These are phyloP conservation scores for Fusarium sp. DNA, from an alignment of 2,329 filamentous ascomycete species.

Conservation along the genomic window DNA sequence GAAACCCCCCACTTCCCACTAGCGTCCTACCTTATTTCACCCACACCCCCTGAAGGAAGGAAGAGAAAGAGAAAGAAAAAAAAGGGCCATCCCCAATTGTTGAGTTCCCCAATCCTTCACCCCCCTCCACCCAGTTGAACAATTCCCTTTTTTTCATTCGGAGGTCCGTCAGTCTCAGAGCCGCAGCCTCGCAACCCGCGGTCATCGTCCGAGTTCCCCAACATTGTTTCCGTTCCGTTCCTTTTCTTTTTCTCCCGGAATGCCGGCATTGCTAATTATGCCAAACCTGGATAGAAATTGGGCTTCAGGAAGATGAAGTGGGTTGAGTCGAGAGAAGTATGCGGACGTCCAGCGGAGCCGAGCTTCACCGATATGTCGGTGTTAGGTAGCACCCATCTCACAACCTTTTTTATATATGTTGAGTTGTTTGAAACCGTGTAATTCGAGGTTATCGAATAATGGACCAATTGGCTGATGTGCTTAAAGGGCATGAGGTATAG, in stretches of 20 bases:
- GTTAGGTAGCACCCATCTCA: not conserved
- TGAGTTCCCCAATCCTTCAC: slow-evolving; percentile 47
- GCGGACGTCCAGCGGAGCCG: slow-evolving; percentile 22
- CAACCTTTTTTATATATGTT: slow-evolving; percentile 4
- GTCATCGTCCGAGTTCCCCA: slow-evolving; percentile 48
- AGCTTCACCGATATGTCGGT: slow-evolving; percentile 21
- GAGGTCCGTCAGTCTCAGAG: slow-evolving; percentile 31
- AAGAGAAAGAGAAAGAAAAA: slow-evolving; percentile 15
- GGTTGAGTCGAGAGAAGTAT: not conserved
- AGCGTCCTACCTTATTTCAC: slow-evolving; percentile 42
- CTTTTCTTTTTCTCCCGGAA: not conserved
- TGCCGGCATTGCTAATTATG: slow-evolving; percentile 6
- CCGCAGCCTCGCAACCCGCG: slow-evolving; percentile 44
- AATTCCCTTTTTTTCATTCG: slow-evolving; percentile 17
- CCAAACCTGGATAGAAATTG: not conserved
- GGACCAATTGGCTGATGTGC: not conserved
- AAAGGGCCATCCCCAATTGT: slow-evolving; percentile 50
- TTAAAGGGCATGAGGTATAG: too few relatives aligned
- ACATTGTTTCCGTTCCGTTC: slow-evolving; percentile 31
- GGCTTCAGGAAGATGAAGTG: not conserved
- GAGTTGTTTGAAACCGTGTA: not conserved
- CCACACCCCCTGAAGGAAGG: slow-evolving; percentile 15
- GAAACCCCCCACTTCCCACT: slow-evolving; percentile 37
- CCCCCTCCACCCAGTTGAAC: slow-evolving; percentile 40
- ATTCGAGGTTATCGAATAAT: too few relatives aligned